Evolutionary conservation across 805 yeast genomes (phyloP).

Genomic region (Limtongozyma cylindracea): DNA sequence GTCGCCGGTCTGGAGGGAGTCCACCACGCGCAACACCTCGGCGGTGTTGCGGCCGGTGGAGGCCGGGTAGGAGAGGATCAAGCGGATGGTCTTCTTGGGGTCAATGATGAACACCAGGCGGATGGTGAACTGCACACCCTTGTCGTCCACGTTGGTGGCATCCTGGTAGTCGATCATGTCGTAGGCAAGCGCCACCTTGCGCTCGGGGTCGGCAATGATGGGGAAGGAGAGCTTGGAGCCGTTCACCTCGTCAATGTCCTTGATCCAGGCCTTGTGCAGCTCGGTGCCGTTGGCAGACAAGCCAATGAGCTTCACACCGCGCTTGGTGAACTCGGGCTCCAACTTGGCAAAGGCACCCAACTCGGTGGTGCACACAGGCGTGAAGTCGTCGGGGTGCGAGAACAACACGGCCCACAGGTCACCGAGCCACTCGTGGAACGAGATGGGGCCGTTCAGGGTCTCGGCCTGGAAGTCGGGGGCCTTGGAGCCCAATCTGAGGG

Average conservation of each 20-base stretch:
- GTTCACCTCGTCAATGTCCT: slow-evolving; percentile 72
- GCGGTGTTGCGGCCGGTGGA: slow-evolving; percentile 86
- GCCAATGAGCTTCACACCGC: slow-evolving; percentile 77
- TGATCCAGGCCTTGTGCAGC: slow-evolving; percentile 66
- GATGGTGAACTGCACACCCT: slow-evolving; percentile 63
- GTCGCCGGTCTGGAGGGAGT: slow-evolving; percentile 72
- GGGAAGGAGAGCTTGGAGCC: slow-evolving; percentile 68
- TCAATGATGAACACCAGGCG: slow-evolving; percentile 85
- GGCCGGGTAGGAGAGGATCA: slow-evolving; percentile 76
- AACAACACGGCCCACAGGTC: slow-evolving; percentile 73
- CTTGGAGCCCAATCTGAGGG: slow-evolving; percentile 45
- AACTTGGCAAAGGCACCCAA: slow-evolving; percentile 80
- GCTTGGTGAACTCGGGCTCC: slow-evolving; percentile 68
- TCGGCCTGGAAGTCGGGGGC: slow-evolving; percentile 81
- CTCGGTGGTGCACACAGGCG: slow-evolving; percentile 94
- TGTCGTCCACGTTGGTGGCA: slow-evolving; percentile 38
- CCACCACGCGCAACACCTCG: slow-evolving; percentile 78
- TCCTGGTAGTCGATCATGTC: slow-evolving; percentile 81
- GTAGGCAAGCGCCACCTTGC: slow-evolving; percentile 63
- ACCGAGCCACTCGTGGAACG: slow-evolving; percentile 73
- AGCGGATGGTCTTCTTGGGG: slow-evolving; percentile 72
- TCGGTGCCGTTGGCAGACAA: slow-evolving; percentile 68
- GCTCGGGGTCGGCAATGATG: slow-evolving; percentile 67
- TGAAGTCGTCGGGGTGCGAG: slow-evolving; percentile 91
- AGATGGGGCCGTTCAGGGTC: slow-evolving; percentile 60